Evolutionary conservation across 2,329 filamentous ascomycete genomes (phyloP).

Genomic region (Teratosphaeria gauchensis): DNA sequence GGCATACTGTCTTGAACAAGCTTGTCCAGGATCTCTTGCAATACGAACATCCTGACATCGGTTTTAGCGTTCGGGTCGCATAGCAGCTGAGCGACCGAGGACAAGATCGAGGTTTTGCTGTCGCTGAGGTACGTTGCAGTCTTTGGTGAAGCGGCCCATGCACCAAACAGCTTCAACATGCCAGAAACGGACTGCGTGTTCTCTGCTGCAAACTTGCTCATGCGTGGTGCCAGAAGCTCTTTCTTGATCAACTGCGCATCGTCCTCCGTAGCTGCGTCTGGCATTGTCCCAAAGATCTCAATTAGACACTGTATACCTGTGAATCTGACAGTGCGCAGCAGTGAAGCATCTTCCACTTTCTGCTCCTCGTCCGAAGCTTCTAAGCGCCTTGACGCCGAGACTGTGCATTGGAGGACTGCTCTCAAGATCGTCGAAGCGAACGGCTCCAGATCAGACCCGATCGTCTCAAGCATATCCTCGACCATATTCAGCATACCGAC

Average conservation of each 20-base stretch:
- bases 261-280: slow-evolving; percentile 59
- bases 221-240: slow-evolving; percentile 65
- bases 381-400: slow-evolving; percentile 27
- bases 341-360: slow-evolving; percentile 36
- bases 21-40: slow-evolving; percentile 62
- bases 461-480: slow-evolving; percentile 72
- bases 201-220: slow-evolving; percentile 71
- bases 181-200: slow-evolving; percentile 84
- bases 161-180: slow-evolving; percentile 67
- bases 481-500: slow-evolving; percentile 89
- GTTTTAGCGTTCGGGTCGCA: slow-evolving; percentile 66
- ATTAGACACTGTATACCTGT: slow-evolving; percentile 75
- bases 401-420: slow-evolving; percentile 66
- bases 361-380: slow-evolving; percentile 16
- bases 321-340: slow-evolving; percentile 58
- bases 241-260: slow-evolving; percentile 63
- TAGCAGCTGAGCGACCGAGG: slow-evolving; percentile 63
- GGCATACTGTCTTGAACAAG: slow-evolving; percentile 50
- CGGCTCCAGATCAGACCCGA: slow-evolving; percentile 62
- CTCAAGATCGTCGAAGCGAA: slow-evolving; percentile 63
- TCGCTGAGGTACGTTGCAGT: slow-evolving; percentile 57
- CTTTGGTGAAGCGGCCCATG: slow-evolving; percentile 62
- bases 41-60: slow-evolving; percentile 72
- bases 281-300: slow-evolving; percentile 64
- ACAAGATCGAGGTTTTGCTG: slow-evolving; percentile 41